Conservation (phyloP, 257 asterid genomes). For the Nicotiana noctiflora region DNA sequence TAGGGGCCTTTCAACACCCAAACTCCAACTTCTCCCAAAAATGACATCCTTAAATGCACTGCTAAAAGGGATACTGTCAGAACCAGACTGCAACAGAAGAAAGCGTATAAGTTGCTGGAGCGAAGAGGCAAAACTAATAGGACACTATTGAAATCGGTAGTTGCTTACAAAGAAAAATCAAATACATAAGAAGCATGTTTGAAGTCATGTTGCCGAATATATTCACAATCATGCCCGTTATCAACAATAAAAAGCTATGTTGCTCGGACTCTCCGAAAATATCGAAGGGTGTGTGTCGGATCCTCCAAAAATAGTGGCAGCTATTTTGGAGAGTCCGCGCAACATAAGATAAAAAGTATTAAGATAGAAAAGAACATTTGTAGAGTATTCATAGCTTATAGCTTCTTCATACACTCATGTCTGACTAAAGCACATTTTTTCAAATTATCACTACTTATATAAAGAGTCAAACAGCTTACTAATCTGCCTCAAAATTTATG, state of each 20-base stretch:
- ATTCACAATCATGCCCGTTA: not conserved
- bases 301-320: no score
- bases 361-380: not conserved
- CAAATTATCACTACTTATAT: not conserved
- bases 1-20: constrained; percentile 39
- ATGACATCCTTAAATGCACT: constrained; percentile 93
- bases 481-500: not conserved
- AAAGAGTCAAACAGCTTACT: not conserved
- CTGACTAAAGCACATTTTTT: not conserved
- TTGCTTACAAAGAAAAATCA: not conserved
- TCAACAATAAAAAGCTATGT: not conserved
- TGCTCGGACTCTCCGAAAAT: no score
- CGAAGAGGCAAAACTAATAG: not conserved
- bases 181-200: not conserved
- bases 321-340: no score
- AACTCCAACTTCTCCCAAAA: constrained; percentile 43
- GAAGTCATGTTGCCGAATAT: constrained; percentile 1
- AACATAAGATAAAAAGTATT: not conserved
- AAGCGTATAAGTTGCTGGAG: not conserved
- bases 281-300: no score
- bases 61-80: constrained; percentile 70
- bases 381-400: constrained; percentile 1
- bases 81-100: constrained; percentile 56
- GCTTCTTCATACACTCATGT: not conserved
- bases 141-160: not conserved